Percentiles rank a stretch among this genome's conserved stretches.
phyloP scores from a whole-genome alignment of 2,329 filamentous ascomycete genomes.

The Paraphaeosphaeria sporulosa region DNA sequence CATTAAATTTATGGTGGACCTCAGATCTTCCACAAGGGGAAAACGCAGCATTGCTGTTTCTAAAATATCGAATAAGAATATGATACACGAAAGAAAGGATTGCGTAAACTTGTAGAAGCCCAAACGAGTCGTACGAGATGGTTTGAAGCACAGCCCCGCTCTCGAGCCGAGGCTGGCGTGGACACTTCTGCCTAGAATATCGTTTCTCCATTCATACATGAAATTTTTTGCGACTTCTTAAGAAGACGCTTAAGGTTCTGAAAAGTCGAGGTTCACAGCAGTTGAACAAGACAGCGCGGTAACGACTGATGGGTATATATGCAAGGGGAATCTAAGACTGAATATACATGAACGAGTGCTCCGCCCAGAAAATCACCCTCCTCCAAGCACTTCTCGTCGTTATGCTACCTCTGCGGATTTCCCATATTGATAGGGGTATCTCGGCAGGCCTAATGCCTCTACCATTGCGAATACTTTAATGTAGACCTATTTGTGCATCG shows the following conservation, averaged over 20 bases:
- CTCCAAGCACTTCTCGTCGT: background rate
- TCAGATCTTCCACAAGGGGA: background rate
- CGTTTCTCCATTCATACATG: no score
- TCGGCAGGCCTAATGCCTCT: background rate
- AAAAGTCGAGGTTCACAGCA: background rate
- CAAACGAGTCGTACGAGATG: no score
- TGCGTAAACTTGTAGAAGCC: background rate
- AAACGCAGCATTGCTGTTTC: no score
- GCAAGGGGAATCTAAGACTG: background rate
- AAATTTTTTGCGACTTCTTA: no score
- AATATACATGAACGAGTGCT: conserved; percentile 4
- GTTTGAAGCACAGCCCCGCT: background rate
- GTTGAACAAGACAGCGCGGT: background rate
- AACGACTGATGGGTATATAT: conserved; percentile 1
- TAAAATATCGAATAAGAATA: background rate
- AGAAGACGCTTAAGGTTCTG: no score
- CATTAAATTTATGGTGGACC: background rate
- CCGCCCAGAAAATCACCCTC: background rate
- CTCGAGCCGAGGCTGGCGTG: background rate
- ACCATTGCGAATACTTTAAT: background rate
- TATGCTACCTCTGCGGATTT: background rate
- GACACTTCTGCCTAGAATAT: background rate
- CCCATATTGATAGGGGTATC: no score
- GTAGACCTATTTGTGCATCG: background rate
- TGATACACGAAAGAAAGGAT: background rate